Base-by-base conservation (phyloP, 2,329 filamentous ascomycete species). In the Phyllosticta ampelicida region DNA sequence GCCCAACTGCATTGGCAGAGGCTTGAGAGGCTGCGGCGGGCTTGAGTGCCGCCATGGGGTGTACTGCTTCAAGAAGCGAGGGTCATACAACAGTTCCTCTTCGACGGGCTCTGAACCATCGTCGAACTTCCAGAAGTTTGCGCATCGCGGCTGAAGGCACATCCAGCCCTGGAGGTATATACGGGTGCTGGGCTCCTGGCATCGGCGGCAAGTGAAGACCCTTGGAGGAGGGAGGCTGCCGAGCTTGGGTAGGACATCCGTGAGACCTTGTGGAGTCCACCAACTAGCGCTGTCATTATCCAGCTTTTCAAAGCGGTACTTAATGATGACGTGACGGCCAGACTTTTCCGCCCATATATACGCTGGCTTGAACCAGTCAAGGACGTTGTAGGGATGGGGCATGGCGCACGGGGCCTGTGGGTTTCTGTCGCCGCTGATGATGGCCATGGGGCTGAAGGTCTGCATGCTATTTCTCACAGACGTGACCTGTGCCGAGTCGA, bases 351-450 rank as follows among this genome's bases (percentile, higher is more conserved):
- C 75, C 87, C 87, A 91, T 0, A 89, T 74, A 53, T 86, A 74
- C 0, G 85, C 86, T 11, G 87, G 74, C 53, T 84, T 81, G 67
- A 88, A 90, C 68, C 78, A 84, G n/a, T 77, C 85, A 49, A 90
- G 74, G 0, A 89, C 82, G 58, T 80, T 83, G 64, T 84, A 90
- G 0, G 77, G 72, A 59, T 85, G 76, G 0, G 80, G 79, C 8
- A 85, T 72, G 23, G 75, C 71, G 1, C 75, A 77, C 0, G 76
- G 74, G 18, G 79, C 74, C 20, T 76, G 67, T 3, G 68, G 66
- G 61, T 84, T 81, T 56, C 77, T 68, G 16, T 77, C 68, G 1
- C 86, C 84, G 78, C 65, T 60, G 48, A 71, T 70, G 28, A 74
- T 63, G 44, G 79, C 79, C 1, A 89, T 68, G 0, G 83, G 77